phyloP scores from a whole-genome alignment of 1,139 yeast species.

The Taphrina communis region DNA sequence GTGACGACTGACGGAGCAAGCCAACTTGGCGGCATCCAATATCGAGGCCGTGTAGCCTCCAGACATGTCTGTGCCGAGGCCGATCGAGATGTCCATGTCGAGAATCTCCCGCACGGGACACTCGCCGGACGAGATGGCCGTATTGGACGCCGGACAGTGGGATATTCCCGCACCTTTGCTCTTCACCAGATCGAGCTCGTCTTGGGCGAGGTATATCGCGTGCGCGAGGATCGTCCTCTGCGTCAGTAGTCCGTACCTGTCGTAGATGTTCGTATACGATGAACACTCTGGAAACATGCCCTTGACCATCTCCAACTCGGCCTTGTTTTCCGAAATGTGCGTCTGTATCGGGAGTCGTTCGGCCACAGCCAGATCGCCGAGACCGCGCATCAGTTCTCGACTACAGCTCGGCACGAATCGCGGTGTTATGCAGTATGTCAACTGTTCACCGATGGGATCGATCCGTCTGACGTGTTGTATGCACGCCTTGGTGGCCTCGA shows the following conservation, averaged over 20 bases:
- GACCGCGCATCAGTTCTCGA: slow-evolving; percentile 62
- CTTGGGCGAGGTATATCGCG: slow-evolving; percentile 73
- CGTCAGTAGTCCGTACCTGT: slow-evolving; percentile 64
- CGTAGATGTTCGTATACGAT: slow-evolving; percentile 78
- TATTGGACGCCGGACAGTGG: slow-evolving; percentile 93
- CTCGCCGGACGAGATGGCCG: slow-evolving; percentile 88
- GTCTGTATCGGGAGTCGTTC: slow-evolving; percentile 78
- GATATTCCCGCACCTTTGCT: slow-evolving; percentile 71
- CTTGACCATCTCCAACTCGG: slow-evolving; percentile 77
- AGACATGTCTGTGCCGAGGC: slow-evolving; percentile 89
- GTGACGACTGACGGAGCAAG: slow-evolving; percentile 83
- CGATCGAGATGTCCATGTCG: slow-evolving; percentile 70
- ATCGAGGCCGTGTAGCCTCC: slow-evolving; percentile 90
- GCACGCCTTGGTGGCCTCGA: slow-evolving; percentile 63
- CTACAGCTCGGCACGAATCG: slow-evolving; percentile 93
- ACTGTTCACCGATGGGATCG: slow-evolving; percentile 60
- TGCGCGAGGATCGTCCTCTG: slow-evolving; percentile 83
- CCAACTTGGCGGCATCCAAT: slow-evolving; percentile 74
- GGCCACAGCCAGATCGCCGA: slow-evolving; percentile 64
- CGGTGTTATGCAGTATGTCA: slow-evolving; percentile 84
- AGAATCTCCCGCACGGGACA: slow-evolving; percentile 79
- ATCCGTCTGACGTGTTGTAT: slow-evolving; percentile 61
- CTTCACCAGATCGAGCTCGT: slow-evolving; percentile 66
- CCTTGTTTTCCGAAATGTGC: slow-evolving; percentile 79
- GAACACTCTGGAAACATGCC: slow-evolving; percentile 72